Evolutionary conservation across 306 rosid species (phyloP).

Genomic region (Erythrophleum fordii): DNA sequence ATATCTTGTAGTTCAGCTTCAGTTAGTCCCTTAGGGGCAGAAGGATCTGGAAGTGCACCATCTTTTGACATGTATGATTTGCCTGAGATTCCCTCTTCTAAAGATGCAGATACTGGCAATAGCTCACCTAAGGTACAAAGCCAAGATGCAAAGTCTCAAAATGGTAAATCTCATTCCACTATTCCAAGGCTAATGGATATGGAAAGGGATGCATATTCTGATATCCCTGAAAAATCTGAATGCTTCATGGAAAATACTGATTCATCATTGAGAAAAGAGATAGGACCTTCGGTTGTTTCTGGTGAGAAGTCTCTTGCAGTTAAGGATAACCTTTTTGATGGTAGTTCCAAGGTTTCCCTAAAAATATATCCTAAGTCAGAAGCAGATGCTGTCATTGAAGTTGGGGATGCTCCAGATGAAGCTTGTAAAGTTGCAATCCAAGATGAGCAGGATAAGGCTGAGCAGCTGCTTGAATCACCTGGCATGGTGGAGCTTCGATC

Average conservation of each 20-base stretch:
- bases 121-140: conserved; percentile 45
- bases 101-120: conserved; percentile 44
- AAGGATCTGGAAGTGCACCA: conserved; percentile 51
- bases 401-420: conserved; percentile 42
- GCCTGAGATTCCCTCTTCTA: conserved; percentile 53
- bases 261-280: conserved; percentile 40
- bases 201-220: conserved; percentile 1
- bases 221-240: conserved; percentile 35
- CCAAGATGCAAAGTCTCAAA: conserved; percentile 17
- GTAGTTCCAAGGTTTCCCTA: conserved; percentile 41
- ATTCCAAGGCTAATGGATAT: not conserved
- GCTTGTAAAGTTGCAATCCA: conserved; percentile 47
- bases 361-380: conserved; percentile 49
- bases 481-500: conserved; percentile 57
- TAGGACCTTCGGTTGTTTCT: conserved; percentile 38
- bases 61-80: conserved; percentile 45
- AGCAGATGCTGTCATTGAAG: conserved; percentile 49
- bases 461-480: conserved; percentile 49
- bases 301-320: conserved; percentile 46
- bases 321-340: conserved; percentile 34
- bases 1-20: conserved; percentile 56
- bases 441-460: conserved; percentile 53
- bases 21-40: conserved; percentile 53
- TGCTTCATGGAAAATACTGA: conserved; percentile 28
- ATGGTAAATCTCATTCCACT: not conserved